phyloP scores from a whole-genome alignment of 2,329 filamentous ascomycete genomes.

The Tolypocladium paradoxum region DNA sequence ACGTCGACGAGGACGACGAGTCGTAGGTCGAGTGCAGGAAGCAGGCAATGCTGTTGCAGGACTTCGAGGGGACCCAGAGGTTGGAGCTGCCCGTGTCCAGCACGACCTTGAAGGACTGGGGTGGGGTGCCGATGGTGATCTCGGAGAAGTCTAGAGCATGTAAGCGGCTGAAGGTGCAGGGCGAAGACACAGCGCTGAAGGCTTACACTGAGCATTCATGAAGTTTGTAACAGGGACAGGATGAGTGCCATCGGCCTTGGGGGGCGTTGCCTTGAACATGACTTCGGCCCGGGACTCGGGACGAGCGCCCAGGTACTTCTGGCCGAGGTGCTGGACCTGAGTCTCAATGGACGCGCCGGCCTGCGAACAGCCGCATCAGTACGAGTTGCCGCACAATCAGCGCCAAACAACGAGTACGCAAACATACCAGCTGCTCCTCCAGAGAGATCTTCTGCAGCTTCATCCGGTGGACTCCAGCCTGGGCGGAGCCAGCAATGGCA shows the following conservation, averaged over 20 bases:
- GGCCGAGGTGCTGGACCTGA: constrained; percentile 72
- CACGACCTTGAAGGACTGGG: constrained; percentile 95
- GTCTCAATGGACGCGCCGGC: constrained; percentile 67
- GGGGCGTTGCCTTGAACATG: constrained; percentile 67
- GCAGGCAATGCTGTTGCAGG: constrained; percentile 93
- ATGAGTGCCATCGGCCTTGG: constrained; percentile 58
- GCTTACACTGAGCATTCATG: constrained; percentile 94
- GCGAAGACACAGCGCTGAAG: too few species aligned
- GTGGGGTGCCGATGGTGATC: constrained; percentile 82
- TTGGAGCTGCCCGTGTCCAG: constrained; percentile 98
- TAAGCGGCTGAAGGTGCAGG: neutral
- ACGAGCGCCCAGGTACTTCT: constrained; percentile 87
- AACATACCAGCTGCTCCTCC: constrained; percentile 77
- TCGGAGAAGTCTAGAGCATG: constrained; percentile 75
- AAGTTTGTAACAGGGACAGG: constrained; percentile 92
- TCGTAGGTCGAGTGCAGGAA: constrained; percentile 97
- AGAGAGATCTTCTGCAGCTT: constrained; percentile 96
- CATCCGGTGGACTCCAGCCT: constrained; percentile 87
- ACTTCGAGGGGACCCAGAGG: constrained; percentile 88
- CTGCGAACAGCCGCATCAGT: constrained; percentile 29
- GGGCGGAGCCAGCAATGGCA: constrained; percentile 70
- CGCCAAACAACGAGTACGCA: constrained; percentile 6
- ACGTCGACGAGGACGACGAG: constrained; percentile 76
- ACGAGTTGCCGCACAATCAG: neutral
- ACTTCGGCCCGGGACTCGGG: constrained; percentile 59